Conservation (phyloP, 306 rosid genomes). For the Sicyos edulis region DNA sequence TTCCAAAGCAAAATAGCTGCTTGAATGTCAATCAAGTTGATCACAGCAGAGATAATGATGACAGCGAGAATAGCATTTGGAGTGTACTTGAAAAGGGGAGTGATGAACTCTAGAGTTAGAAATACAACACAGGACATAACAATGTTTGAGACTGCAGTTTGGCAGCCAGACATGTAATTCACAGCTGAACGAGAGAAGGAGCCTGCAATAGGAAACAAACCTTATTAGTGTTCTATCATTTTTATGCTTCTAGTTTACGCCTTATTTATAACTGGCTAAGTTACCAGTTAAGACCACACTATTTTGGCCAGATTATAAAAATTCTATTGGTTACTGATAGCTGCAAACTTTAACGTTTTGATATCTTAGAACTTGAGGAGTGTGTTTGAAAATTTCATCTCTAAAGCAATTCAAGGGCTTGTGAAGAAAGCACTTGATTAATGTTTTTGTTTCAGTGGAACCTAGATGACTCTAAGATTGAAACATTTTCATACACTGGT, state of each 20-base stretch:
- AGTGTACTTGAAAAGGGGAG: conserved; percentile 90
- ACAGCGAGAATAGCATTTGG: conserved; percentile 85
- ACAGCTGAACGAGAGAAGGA: conserved; percentile 96
- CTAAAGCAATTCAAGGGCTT: not conserved
- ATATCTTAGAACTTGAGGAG: not conserved
- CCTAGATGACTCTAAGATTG: not conserved
- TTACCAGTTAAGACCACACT: not conserved
- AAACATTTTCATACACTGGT: not conserved
- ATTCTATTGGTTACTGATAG: not conserved
- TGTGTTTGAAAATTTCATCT: not conserved
- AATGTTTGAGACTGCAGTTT: conserved; percentile 80
- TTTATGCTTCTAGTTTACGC: conserved; percentile 6
- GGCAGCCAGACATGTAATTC: conserved; percentile 88
- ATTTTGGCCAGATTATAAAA: not conserved
- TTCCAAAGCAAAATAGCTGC: conserved; percentile 89
- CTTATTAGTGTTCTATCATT: conserved; percentile 25
- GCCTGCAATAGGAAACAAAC: conserved; percentile 41
- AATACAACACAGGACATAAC: conserved; percentile 84
- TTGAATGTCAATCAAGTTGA: conserved; percentile 64
- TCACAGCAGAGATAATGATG: conserved; percentile 90
- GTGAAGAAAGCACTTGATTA: not conserved
- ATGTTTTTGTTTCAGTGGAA: not conserved
- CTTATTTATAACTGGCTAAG: not conserved
- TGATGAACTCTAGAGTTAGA: conserved; percentile 66
- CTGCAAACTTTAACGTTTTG: not conserved